A percentile compares a stretch with the other conserved stretches of the same genome.
phyloP scores from a whole-genome alignment of 2,329 filamentous ascomycete species.

The Botrytis deweyae region DNA sequence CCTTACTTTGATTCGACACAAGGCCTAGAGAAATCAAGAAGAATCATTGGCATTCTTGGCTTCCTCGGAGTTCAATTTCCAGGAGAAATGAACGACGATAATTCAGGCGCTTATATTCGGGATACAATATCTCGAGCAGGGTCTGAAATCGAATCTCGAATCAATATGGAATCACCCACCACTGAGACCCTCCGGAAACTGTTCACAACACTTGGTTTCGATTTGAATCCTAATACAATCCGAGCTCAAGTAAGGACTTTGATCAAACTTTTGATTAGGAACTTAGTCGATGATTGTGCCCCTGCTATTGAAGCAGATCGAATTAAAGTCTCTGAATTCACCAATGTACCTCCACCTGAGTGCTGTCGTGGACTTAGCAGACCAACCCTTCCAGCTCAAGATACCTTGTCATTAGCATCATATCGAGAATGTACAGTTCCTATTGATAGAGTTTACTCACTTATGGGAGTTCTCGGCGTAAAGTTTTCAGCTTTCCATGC shows the following conservation, averaged over 20 bases:
- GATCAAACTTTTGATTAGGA: constrained; percentile 22
- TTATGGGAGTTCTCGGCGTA: constrained; percentile 41
- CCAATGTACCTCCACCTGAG: constrained; percentile 19
- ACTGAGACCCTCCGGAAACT: constrained; percentile 13
- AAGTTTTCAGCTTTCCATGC: constrained; percentile 39
- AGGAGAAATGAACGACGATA: constrained; percentile 22
- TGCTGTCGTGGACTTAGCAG: constrained; percentile 24
- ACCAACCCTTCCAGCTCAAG: constrained; percentile 34
- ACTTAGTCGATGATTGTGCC: constrained; percentile 18
- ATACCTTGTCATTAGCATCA: constrained; percentile 35
- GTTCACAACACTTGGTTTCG: constrained; percentile 19
- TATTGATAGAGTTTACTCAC: constrained; percentile 38
- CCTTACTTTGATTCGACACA: constrained; percentile 16
- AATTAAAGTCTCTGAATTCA: constrained; percentile 15
- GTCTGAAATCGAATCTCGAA: constrained; percentile 21
- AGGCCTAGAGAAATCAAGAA: constrained; percentile 19
- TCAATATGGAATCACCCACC: background rate
- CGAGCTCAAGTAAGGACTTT: constrained; percentile 17
- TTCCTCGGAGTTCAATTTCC: constrained; percentile 22
- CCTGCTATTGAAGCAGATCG: constrained; percentile 19
- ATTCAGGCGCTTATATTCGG: constrained; percentile 19
- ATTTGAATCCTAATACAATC: background rate
- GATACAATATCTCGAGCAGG: constrained; percentile 21
- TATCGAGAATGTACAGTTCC: constrained; percentile 34
- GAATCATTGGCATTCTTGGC: constrained; percentile 23